Evolutionary conservation across 805 yeast genomes (phyloP).

Genomic region (Wickerhamia fluorescens): DNA sequence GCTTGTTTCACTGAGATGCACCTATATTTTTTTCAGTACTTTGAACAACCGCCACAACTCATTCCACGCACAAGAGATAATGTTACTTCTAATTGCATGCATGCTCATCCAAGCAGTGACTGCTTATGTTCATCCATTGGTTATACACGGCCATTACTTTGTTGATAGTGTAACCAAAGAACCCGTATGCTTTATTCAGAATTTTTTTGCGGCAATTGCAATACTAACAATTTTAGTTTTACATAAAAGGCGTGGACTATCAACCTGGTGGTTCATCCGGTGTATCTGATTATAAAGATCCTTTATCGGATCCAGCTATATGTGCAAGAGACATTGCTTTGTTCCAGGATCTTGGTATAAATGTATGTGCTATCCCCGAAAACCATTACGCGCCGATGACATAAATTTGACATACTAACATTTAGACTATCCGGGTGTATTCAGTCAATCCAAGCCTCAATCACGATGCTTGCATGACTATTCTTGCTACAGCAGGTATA

Average conservation of each 20-base stretch:
- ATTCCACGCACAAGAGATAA: no score
- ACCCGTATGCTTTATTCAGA: constrained; percentile 42
- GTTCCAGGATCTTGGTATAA: constrained; percentile 79
- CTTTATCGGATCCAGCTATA: constrained; percentile 59
- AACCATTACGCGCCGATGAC: constrained; percentile 2
- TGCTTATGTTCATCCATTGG: constrained; percentile 74
- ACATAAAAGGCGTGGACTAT: constrained; percentile 82
- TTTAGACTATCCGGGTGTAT: constrained; percentile 71
- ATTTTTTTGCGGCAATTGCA: neutral
- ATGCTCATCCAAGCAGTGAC: no score
- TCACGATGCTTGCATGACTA: constrained; percentile 87
- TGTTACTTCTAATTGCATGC: no score
- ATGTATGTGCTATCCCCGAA: constrained; percentile 29
- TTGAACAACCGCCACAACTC: no score
- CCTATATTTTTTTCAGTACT: no score
- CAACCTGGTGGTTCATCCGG: constrained; percentile 95
- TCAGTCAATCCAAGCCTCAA: constrained; percentile 75
- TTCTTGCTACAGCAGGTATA: constrained; percentile 89
- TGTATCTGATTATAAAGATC: constrained; percentile 52
- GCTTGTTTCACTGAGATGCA: no score
- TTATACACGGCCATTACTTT: constrained; percentile 63
- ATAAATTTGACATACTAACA: constrained; percentile 10
- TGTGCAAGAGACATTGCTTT: constrained; percentile 80
- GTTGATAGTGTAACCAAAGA: constrained; percentile 66
- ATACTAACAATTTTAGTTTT: constrained; percentile 42